phyloP scores from a whole-genome alignment of 2,329 filamentous ascomycete species.

The Ilyonectria robusta region DNA sequence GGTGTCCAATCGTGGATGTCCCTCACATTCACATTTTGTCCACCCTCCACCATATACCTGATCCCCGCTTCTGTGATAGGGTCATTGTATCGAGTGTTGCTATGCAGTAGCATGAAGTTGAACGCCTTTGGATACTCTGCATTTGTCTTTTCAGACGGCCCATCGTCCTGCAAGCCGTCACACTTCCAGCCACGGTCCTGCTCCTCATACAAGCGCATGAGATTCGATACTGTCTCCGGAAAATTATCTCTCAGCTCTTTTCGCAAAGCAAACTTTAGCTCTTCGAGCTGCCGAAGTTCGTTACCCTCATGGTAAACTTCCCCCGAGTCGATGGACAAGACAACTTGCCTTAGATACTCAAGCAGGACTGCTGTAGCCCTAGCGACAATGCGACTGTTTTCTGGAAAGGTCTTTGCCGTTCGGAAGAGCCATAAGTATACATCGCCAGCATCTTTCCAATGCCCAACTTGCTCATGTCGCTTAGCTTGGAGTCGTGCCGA shows the following conservation, averaged over 20 bases:
- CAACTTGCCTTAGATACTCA: slow-evolving; percentile 34
- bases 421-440: slow-evolving; percentile 37
- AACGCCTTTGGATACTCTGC: background rate
- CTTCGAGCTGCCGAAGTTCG: background rate
- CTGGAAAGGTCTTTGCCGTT: slow-evolving; percentile 20
- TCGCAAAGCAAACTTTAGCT: background rate
- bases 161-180: background rate
- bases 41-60: background rate
- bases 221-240: background rate
- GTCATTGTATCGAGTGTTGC: too few species aligned
- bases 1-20: slow-evolving; percentile 42
- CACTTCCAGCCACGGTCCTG: slow-evolving; percentile 1
- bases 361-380: slow-evolving; percentile 36
- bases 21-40: slow-evolving; percentile 17
- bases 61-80: background rate
- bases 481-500: slow-evolving; percentile 28
- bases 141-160: background rate
- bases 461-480: slow-evolving; percentile 24
- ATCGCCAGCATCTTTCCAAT: slow-evolving; percentile 30
- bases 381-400: background rate
- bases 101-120: background rate
- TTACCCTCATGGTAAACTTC: background rate
- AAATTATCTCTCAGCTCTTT: background rate
- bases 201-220: background rate
- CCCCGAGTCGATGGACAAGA: slow-evolving; percentile 14